Percentiles rank a stretch among this genome's conserved stretches.
Evolutionary conservation across 208 protist genomes (phyloP).

Genomic region (Trypanosoma conorhini): DNA sequence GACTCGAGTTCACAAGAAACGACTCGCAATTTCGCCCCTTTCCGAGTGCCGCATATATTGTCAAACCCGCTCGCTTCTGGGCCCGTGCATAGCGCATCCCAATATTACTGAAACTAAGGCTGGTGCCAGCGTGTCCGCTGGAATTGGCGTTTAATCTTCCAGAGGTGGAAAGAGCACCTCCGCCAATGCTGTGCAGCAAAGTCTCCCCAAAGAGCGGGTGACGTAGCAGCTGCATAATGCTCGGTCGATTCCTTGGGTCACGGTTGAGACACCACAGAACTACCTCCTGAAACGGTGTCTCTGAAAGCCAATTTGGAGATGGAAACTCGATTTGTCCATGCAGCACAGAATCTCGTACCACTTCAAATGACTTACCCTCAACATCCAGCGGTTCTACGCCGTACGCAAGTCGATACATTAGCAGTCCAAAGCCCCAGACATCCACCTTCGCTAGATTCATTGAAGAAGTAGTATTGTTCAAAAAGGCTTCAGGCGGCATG

Average conservation of each 20-base stretch:
- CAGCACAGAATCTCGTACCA: constrained; percentile 46
- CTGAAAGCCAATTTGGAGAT: constrained; percentile 42
- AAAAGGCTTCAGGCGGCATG: constrained; percentile 79
- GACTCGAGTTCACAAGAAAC: constrained; percentile 56
- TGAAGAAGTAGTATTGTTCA: background rate
- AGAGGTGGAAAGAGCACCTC: background rate
- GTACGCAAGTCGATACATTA: constrained; percentile 87
- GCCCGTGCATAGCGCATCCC: background rate
- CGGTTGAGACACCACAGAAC: constrained; percentile 63
- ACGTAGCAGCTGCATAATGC: constrained; percentile 49
- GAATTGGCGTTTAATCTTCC: background rate
- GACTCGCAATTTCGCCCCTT: constrained; percentile 57
- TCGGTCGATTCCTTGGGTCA: constrained; percentile 51
- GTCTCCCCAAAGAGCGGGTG: constrained; percentile 49
- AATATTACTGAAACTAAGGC: constrained; percentile 10
- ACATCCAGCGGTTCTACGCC: constrained; percentile 60
- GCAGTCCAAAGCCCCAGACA: constrained; percentile 77
- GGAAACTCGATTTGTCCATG: constrained; percentile 47
- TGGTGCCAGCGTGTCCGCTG: background rate
- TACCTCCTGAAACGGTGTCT: constrained; percentile 45
- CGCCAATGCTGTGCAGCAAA: background rate
- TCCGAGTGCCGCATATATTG: constrained; percentile 49
- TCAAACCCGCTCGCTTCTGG: constrained; percentile 43
- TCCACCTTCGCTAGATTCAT: constrained; percentile 50
- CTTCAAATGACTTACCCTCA: constrained; percentile 51